phyloP scores from a whole-genome alignment of 805 yeast genomes.

The Candida nonsorbophila region DNA sequence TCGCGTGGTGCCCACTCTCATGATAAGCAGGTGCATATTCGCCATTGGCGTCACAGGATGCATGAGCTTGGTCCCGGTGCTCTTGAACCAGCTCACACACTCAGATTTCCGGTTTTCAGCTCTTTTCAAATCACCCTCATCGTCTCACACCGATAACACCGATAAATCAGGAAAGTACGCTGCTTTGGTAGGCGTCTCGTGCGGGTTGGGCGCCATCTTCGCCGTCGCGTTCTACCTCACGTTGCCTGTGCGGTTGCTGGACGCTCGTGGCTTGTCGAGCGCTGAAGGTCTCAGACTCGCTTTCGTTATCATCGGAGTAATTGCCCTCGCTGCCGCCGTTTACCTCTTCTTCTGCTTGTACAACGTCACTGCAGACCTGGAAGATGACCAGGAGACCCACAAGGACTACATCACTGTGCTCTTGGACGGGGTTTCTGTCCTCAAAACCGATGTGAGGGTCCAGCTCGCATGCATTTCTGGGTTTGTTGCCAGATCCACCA shows the following conservation, averaged over 20 bases:
- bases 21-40: conserved; percentile 47
- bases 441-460: conserved; percentile 37
- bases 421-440: conserved; percentile 42
- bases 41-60: conserved; percentile 55
- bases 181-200: conserved; percentile 55
- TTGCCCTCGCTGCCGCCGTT: conserved; percentile 34
- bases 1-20: conserved; percentile 46
- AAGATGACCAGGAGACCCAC: too few relatives aligned
- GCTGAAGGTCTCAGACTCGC: conserved; percentile 41
- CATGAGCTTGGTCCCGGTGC: conserved; percentile 56
- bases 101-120: conserved; percentile 33
- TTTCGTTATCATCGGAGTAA: conserved; percentile 43
- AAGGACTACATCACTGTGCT: conserved; percentile 21
- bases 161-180: conserved; percentile 45
- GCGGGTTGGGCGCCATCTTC: conserved; percentile 66
- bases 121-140: conserved; percentile 15
- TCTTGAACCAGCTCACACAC: conserved; percentile 49
- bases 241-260: conserved; percentile 48
- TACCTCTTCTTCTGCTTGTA: conserved; percentile 41
- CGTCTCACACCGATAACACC: conserved; percentile 5
- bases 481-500: conserved; percentile 58
- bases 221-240: conserved; percentile 53
- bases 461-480: conserved; percentile 57
- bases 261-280: conserved; percentile 23
- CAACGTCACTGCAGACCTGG: conserved; percentile 26